A percentile compares a stretch with the other conserved stretches of the same genome.
Evolutionary conservation across 768 basidiomycete genomes (phyloP).

Genomic region (Favolaschia claudopus): DNA sequence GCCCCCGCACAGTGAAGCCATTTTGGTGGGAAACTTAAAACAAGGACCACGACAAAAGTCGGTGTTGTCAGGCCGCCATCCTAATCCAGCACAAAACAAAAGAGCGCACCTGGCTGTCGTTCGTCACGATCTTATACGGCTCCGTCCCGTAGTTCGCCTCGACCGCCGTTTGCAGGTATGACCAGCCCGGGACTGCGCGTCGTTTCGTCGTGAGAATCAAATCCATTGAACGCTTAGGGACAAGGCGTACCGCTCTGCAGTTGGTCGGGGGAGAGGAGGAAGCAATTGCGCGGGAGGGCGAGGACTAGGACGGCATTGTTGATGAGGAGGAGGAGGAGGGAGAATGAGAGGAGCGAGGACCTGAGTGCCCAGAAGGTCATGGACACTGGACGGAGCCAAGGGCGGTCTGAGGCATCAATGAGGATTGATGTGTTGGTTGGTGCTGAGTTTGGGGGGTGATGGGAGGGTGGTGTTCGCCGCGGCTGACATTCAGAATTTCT

Average conservation of each 20-base stretch:
- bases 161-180: conserved; percentile 14
- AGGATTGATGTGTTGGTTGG: no score
- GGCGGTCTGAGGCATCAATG: no score
- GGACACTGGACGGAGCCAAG: conserved; percentile 8
- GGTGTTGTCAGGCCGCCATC: no score
- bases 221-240: not conserved
- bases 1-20: conserved; percentile 21
- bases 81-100: no score
- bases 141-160: conserved; percentile 17
- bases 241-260: conserved; percentile 26
- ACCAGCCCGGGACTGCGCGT: conserved; percentile 22
- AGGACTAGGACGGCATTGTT: not conserved
- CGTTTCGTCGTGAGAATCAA: not conserved
- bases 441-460: no score
- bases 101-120: conserved; percentile 19
- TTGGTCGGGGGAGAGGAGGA: conserved; percentile 19
- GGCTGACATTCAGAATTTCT: no score
- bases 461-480: no score
- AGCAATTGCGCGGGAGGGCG: conserved; percentile 13
- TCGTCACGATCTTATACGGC: conserved; percentile 25
- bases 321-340: no score
- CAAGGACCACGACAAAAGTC: no score
- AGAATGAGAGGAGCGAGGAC: conserved; percentile 13
- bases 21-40: conserved; percentile 17
- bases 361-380: conserved; percentile 11